Base-by-base conservation (phyloP, 1,284 basidiomycete species). In the Xerocomus cyaneibrunnescens region DNA sequence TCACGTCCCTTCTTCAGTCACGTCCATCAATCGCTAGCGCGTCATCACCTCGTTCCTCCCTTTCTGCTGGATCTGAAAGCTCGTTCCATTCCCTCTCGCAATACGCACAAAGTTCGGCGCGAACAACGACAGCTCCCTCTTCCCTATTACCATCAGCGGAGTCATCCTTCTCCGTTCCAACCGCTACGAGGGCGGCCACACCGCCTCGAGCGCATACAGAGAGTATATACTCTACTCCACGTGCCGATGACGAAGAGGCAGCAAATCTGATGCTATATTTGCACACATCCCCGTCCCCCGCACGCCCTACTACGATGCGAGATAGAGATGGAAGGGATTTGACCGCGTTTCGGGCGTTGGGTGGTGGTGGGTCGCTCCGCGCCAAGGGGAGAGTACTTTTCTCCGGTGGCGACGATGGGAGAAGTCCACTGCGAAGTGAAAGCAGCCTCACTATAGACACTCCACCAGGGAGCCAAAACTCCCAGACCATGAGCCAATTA, bases 201-300 rank as follows among this genome's bases (percentile, higher is more conserved):
- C 68, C 68, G 6, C 65, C 68, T 2, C 68, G 64, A 44, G 27
- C 31, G 5, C 50, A 47, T 6, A 34, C 31, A 0, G 65, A 68
- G 27, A 57, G 25, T 16, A 30, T 50, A 17, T 54, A 66, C 30
- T 65, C 66, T 46, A 67, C 65, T 1, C 65, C 65, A 32, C 67
- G 66, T 10, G 64, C 65, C 23, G 66, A 70, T 35, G 87, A 89
- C 61, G 84, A 80, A 58, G 89, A 91, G 62, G 88, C 89, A 0
- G 87, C 89, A 23, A 86, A 88, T 64, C 71, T 90, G 37, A 87
- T 91, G 81, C 73, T 91, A 34, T 87, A 80, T 68, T 78, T 91
- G 43, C 88, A 89, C 36, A 89, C 88, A 7, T 89, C 87, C 3
- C 88, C 88, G 1, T 89, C 87, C 0, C 88, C 88, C 7, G 85